These are phyloP conservation scores for Juncus effusus DNA, from an alignment of 176 grass and related monocot genomes.

Conservation along the genomic window DNA sequence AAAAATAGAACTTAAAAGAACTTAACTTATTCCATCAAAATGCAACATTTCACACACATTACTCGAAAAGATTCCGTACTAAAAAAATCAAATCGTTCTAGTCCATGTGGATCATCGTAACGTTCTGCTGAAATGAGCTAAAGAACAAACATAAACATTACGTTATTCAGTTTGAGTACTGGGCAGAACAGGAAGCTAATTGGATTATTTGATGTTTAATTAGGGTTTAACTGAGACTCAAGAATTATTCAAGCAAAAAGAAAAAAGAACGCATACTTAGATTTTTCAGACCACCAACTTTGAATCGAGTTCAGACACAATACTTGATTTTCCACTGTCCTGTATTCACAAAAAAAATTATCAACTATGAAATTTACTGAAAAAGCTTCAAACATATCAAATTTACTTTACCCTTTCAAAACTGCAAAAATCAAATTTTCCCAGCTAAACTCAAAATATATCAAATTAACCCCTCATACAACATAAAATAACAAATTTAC, in stretches of 20 bases:
- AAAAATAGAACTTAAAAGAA: too few species aligned
- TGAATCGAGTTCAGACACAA: slow-evolving; percentile 71
- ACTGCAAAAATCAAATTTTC: not conserved
- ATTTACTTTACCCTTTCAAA: not conserved
- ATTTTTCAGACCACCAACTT: slow-evolving; percentile 79
- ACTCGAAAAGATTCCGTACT: too few species aligned
- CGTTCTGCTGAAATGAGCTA: too few species aligned
- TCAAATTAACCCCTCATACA: slow-evolving; percentile 1
- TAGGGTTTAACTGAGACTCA: too few species aligned
- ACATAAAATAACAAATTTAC: not conserved
- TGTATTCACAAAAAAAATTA: slow-evolving; percentile 25
- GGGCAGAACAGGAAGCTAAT: too few species aligned
- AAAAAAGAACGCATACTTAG: slow-evolving; percentile 1
- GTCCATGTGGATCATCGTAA: too few species aligned
- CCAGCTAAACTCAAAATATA: not conserved
- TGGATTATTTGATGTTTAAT: too few species aligned
- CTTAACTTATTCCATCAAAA: too few species aligned
- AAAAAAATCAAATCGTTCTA: too few species aligned
- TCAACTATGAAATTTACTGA: not conserved
- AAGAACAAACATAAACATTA: too few species aligned
- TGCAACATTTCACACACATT: too few species aligned
- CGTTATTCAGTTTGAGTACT: too few species aligned
- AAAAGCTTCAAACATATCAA: not conserved
- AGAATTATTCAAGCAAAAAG: slow-evolving; percentile 5
- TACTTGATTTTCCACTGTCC: slow-evolving; percentile 61